Evolutionary conservation across 2,329 filamentous ascomycete species (phyloP), one percentile per base, ranked within the genome.

Genomic region (Exophiala calicioides): DNA sequence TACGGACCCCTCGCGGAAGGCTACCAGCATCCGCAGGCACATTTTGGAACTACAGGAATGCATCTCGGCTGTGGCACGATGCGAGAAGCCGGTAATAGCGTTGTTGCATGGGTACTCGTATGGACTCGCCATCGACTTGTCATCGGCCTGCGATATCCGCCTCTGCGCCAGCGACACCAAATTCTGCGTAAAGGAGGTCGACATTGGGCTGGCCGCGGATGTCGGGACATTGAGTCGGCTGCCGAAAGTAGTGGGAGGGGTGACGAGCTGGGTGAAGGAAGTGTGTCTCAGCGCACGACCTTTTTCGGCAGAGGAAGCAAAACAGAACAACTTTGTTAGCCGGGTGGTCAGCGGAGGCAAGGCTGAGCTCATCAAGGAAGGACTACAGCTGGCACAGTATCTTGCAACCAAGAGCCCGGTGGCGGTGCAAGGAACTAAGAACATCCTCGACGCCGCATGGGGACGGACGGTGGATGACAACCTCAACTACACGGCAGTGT

Each of bases 21-120:
- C 86, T 0, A 75, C 76, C 26, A 60, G 61, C 3, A 60, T 90
- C 38, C 78, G 87, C 37, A 77, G 82, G 23, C 79, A 88, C 64
- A 84, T 97, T 47, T 68, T 77, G 51, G 82, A 88, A 53, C 94
- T 96, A 66, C 93, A 98, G 68, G 77, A 79, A 40, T 86, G 83
- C 60, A 82, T 98, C 53, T 77, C 76, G 1, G 78, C 82, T 10
- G 72, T 95, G 42, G 91, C 96, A 66, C 82, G 78, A 58, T 97
- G 91, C 68, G 87, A 93, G 70, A 97, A 97, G 70, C 89, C 89
- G 51, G 88, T 96, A 24, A 86, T 97, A 48, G 84, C 81, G 40
- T 83, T 89, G 15, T 69, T 95, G 56, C 88, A 95, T 60, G 90
- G 85, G 30, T 81, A 90, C 57, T 78, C 84, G 3, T 82, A 88